Conservation (phyloP, 2,329 filamentous ascomycete genomes). For the Aspergillus ruber region DNA sequence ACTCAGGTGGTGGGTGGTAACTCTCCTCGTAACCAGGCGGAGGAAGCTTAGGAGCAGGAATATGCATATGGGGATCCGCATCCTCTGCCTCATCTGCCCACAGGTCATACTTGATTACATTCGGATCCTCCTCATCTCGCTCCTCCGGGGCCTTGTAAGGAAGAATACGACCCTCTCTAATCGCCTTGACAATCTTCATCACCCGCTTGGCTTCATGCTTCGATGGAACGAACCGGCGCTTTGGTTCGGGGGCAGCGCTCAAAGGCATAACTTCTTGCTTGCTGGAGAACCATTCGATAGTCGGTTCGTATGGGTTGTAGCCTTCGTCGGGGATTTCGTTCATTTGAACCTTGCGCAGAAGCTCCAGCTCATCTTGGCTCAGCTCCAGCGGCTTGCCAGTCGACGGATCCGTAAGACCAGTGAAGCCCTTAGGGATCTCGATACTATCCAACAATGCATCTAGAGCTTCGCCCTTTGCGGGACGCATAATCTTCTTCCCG, state of each 20-base stretch:
- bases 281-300: slow-evolving; percentile 88
- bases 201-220: slow-evolving; percentile 95
- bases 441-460: slow-evolving; percentile 94
- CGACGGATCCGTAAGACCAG: slow-evolving; percentile 83
- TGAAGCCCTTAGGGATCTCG: slow-evolving; percentile 95
- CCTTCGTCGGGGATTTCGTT: slow-evolving; percentile 82
- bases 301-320: slow-evolving; percentile 90
- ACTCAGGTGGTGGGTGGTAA: slow-evolving; percentile 93
- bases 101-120: slow-evolving; percentile 73
- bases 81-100: slow-evolving; percentile 88
- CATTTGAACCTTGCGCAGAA: slow-evolving; percentile 80
- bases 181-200: slow-evolving; percentile 95
- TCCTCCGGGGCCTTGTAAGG: slow-evolving; percentile 77
- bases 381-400: slow-evolving; percentile 90
- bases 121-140: slow-evolving; percentile 65
- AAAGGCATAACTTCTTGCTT: slow-evolving; percentile 90
- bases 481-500: slow-evolving; percentile 94
- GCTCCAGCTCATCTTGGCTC: slow-evolving; percentile 78
- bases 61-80: slow-evolving; percentile 84
- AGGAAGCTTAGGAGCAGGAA: slow-evolving; percentile 86
- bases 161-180: slow-evolving; percentile 85
- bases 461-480: slow-evolving; percentile 85
- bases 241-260: slow-evolving; percentile 90
- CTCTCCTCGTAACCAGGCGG: slow-evolving; percentile 93
- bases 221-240: slow-evolving; percentile 88